Conservation (phyloP, 345 rosid genomes). For the Firmiana major region DNA sequence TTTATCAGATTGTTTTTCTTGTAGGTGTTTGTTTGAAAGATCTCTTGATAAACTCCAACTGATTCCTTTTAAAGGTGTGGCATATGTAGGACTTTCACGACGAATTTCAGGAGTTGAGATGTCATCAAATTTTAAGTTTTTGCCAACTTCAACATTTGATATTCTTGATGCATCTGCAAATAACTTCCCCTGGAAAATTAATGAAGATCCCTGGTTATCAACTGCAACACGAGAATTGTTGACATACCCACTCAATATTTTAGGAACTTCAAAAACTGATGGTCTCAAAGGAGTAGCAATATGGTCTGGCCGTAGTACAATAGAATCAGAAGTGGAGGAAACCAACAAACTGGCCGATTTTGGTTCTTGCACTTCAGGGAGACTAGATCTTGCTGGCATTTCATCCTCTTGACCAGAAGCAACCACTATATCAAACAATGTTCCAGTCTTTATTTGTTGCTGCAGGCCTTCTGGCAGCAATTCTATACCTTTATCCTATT, state of each 20-base stretch:
- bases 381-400: slow-evolving; percentile 33
- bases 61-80: slow-evolving; percentile 41
- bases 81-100: slow-evolving; percentile 12
- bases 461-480: slow-evolving; percentile 69
- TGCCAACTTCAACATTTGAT: slow-evolving; percentile 32
- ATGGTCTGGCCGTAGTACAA: slow-evolving; percentile 28
- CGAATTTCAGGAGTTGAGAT: slow-evolving; percentile 33
- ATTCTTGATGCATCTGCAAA: slow-evolving; percentile 41
- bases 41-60: slow-evolving; percentile 24
- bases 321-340: slow-evolving; percentile 36
- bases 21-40: slow-evolving; percentile 30
- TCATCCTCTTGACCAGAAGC: slow-evolving; percentile 41
- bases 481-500: slow-evolving; percentile 62
- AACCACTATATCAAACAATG: slow-evolving; percentile 28
- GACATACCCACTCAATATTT: slow-evolving; percentile 24
- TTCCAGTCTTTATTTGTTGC: slow-evolving; percentile 58
- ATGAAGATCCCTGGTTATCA: slow-evolving; percentile 28
- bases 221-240: slow-evolving; percentile 23
- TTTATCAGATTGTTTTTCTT: slow-evolving; percentile 29
- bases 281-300: slow-evolving; percentile 21
- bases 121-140: slow-evolving; percentile 41
- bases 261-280: slow-evolving; percentile 41
- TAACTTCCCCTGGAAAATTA: slow-evolving; percentile 41
- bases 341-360: slow-evolving; percentile 31
- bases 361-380: slow-evolving; percentile 29